Base-by-base conservation (phyloP, 305 asterid genomes). In the Coffea humblotiana region DNA sequence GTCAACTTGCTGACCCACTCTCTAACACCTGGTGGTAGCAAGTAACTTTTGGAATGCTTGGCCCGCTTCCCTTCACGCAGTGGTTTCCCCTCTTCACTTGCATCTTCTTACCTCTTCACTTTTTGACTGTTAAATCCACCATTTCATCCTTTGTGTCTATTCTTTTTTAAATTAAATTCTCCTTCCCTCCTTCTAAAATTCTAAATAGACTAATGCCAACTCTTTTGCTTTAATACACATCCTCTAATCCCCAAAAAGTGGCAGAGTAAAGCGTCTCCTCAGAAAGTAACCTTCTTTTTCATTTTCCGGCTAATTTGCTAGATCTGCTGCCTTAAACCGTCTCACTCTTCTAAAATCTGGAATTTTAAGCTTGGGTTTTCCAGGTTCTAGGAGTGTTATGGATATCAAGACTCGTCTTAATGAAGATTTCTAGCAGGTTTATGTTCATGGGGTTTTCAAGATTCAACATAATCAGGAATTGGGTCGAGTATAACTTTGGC, bases 391-490 rank as follows among this genome's bases (percentile, higher is more conserved):
- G 64, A 58, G 64, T 21, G 6, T 43, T 56, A 27, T 52, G 16
- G 11, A 25, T 48, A 11, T 49, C 23, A 67, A 32, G 63, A 72
- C 43, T 72, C 63, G 3, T 27, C 43, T 61, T 64, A 11, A 9
- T 4, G 10, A 25, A 29, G 14, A 65, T 12, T 65, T 69, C 32
- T 68, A 0, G 47, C 21, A 47, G 82, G 72, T 51, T 51, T 67
- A 9, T 68, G 56, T 11, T 68, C 21, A n/a, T 68, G 64, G 23
- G 78, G 16, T 79, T 56, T 49, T 48, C 64, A 79, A 71, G 78
- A 79, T 79, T 84, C 66, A 45, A 63, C 47, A 81, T 82, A 66
- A 58, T 19, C 61, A 45, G 60, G 63, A 63, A 54, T 54, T 78
- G 48, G 48, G 35, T 69, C 37, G 1, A 58, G 64, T 18, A 2